A percentile compares a stretch with the other conserved stretches of the same genome.
These are phyloP conservation scores for Penicillium rolfsii DNA, from an alignment of 2,329 filamentous ascomycete genomes.

Conservation along the genomic window DNA sequence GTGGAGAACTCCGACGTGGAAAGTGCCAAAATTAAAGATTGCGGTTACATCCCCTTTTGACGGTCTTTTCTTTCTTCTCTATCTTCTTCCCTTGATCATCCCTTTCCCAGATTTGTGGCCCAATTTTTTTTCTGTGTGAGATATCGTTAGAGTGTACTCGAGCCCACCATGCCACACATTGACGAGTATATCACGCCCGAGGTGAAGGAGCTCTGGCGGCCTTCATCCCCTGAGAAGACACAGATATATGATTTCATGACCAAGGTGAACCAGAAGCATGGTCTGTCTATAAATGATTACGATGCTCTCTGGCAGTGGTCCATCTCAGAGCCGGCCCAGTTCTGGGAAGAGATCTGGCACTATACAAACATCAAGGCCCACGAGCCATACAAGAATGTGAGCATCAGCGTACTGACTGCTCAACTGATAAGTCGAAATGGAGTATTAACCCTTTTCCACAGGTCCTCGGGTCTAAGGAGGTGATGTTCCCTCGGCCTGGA, in stretches of 20 bases:
- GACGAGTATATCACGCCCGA: constrained; percentile 19
- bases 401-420: constrained; percentile 11
- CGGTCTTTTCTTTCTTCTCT: not conserved
- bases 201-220: constrained; percentile 67
- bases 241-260: constrained; percentile 73
- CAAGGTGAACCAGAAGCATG: constrained; percentile 68
- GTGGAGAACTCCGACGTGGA: not conserved
- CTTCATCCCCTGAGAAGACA: constrained; percentile 67
- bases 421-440: not conserved
- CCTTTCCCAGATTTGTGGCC: not conserved
- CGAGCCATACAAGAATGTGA: constrained; percentile 53
- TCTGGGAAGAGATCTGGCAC: constrained; percentile 87
- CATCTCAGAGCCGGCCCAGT: constrained; percentile 70
- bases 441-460: constrained; percentile 38
- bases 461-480: constrained; percentile 68
- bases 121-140: not conserved
- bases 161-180: constrained; percentile 27
- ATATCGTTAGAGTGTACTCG: not conserved
- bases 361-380: constrained; percentile 77
- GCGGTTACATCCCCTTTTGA: not conserved
- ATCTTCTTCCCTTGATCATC: not conserved
- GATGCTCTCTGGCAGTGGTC: constrained; percentile 84
- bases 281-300: constrained; percentile 67
- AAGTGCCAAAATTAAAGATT: not conserved
- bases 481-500: constrained; percentile 82